Base-by-base conservation (phyloP, 108 stramenopile species). In the Nannochloropsis granulata region DNA sequence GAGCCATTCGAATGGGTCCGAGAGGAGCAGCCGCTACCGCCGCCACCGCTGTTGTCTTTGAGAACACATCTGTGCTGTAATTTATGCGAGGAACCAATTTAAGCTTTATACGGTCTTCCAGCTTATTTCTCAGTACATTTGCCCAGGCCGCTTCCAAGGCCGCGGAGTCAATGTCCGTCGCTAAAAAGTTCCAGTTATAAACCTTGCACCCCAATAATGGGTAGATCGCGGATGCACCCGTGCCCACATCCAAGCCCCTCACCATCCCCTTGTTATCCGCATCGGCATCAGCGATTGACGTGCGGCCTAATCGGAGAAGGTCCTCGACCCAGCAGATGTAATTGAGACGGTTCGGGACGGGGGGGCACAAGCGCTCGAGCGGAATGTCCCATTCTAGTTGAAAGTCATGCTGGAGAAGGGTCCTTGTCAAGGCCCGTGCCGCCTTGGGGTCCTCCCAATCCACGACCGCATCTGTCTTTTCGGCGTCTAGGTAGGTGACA, bases 271-370 rank as follows among this genome's bases (percentile, higher is more conserved):
- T 34, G 34, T 34, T 34, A 34, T 3, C 34, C 2, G 34, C 34
- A 34, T 34, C 5, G 34, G 34, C 34, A 34, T 34, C 1, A 34
- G 34, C 34, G 26, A 83, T 25, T 12, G 25, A 25, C 14, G 79
- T 34, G 12, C 23, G 45, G 16, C 88, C 25, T 16, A 71, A 82
- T 10, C 82, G 26, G 45, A 96, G 81, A 44, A 97, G 88, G 26
- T 93, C 87, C 80, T 88, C 86, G 56, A 97, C 87, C 95, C 95
- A 97, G 81, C 90, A 91, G 23, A 95, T 84, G 84, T 95, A 95
- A 85, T 95, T 95, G 83, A 93, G 94, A 34, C 96, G 91, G 86
- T 97, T 96, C 19, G 96, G 95, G 23, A 97, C 90, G 19, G 96
- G 96, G 34, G 96, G 96, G 85, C 94, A 95, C 43, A 97, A 85